A percentile compares a stretch with the other conserved stretches of the same genome.
Conservation (phyloP, 1,284 basidiomycete genomes). For the Ganoderma leucocontextum region DNA sequence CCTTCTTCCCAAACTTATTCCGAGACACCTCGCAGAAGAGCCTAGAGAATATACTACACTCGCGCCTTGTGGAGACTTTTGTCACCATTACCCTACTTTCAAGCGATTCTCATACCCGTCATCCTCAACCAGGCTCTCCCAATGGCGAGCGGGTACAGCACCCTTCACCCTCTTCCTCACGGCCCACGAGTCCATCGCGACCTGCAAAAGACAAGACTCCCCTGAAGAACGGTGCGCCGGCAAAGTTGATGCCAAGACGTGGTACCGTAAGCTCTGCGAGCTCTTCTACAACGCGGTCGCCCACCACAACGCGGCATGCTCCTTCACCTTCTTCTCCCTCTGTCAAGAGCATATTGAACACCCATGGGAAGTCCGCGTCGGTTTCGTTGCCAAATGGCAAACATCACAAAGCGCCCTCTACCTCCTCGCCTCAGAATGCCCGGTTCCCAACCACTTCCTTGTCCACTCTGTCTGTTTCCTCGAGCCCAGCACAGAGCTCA, state of each 20-base stretch:
- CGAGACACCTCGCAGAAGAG: constrained; percentile 70
- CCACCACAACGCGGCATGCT: constrained; percentile 19
- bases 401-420: constrained; percentile 20
- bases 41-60: constrained; percentile 72
- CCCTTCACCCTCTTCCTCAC: constrained; percentile 23
- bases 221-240: background rate
- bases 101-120: constrained; percentile 10
- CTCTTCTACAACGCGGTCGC: constrained; percentile 12
- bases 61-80: constrained; percentile 85
- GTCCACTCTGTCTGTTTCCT: constrained; percentile 11
- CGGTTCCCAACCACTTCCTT: constrained; percentile 24
- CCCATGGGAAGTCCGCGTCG: constrained; percentile 29
- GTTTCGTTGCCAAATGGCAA: constrained; percentile 22
- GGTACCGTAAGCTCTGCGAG: constrained; percentile 24
- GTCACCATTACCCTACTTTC: constrained; percentile 60
- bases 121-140: constrained; percentile 15
- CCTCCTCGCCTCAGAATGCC: constrained; percentile 26
- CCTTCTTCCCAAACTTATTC: constrained; percentile 47
- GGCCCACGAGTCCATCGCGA: constrained; percentile 25
- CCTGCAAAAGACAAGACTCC: constrained; percentile 14
- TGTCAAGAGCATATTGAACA: constrained; percentile 11
- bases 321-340: constrained; percentile 28
- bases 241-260: constrained; percentile 24
- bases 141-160: constrained; percentile 20
- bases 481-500: constrained; percentile 5